Evolutionary conservation across 176 grass and related monocot species (phyloP).

Genomic region (Panicum miliaceum): DNA sequence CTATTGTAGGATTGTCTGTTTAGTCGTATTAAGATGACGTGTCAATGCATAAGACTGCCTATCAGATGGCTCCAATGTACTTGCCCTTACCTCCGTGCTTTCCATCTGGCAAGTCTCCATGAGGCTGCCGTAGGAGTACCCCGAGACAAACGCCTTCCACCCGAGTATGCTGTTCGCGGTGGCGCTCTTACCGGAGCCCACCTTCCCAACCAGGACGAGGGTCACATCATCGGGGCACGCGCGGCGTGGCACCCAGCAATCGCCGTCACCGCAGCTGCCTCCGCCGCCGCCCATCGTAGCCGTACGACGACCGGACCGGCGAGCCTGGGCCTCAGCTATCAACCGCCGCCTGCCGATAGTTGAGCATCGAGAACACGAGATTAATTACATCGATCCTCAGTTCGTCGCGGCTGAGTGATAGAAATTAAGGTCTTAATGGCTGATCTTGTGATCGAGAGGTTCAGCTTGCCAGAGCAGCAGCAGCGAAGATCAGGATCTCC

Average conservation of each 20-base stretch:
- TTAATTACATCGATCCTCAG: too few species aligned
- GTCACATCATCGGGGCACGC: not conserved
- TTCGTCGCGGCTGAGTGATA: too few species aligned
- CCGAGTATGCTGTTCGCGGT: constrained; percentile 55
- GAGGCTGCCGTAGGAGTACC: not conserved
- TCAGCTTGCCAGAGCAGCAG: too few species aligned
- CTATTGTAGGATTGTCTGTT: too few species aligned
- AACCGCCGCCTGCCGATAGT: not conserved
- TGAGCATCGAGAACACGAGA: not conserved
- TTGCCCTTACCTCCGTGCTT: constrained; percentile 37
- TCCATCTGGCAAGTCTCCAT: constrained; percentile 40
- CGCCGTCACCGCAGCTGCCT: not conserved
- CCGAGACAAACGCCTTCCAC: constrained; percentile 9
- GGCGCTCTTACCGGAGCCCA: constrained; percentile 54
- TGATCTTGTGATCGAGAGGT: too few species aligned
- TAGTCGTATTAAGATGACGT: too few species aligned
- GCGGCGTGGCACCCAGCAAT: not conserved
- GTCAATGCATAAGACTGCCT: too few species aligned
- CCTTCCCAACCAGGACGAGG: constrained; percentile 52
- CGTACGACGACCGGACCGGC: too few species aligned
- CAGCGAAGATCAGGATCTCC: too few species aligned
- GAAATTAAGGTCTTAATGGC: too few species aligned
- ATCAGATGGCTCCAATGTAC: too few species aligned
- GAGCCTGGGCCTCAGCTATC: too few species aligned
- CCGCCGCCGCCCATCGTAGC: constrained; percentile 1